phyloP scores from a whole-genome alignment of 2,329 filamentous ascomycete species.

The Penicillium sp. region DNA sequence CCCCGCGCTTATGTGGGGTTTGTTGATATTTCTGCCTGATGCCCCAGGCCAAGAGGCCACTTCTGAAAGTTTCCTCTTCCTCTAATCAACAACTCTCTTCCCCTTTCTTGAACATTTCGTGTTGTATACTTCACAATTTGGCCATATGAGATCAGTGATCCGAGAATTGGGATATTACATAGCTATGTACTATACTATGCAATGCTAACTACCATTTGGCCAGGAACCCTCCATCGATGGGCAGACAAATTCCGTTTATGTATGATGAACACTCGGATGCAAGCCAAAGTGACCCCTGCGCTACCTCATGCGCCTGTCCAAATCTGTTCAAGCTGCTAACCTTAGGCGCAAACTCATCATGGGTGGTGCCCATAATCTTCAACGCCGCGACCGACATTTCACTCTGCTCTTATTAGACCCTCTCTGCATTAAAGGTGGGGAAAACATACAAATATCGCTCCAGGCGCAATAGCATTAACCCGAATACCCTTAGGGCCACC shows the following conservation, averaged over 20 bases:
- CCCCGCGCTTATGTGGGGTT: background rate
- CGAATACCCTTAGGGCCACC: conserved; percentile 34
- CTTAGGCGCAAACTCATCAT: conserved; percentile 19
- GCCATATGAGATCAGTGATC: no score
- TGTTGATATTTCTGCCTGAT: no score
- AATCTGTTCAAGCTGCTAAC: conserved; percentile 17
- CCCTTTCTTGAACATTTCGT: no score
- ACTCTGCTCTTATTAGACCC: background rate
- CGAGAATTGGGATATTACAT: no score
- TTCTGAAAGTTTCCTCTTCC: no score
- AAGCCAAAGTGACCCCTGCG: conserved; percentile 37
- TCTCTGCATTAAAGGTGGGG: background rate
- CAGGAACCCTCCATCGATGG: conserved; percentile 30
- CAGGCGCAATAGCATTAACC: conserved; percentile 36
- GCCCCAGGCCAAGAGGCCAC: no score
- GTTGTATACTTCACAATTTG: no score
- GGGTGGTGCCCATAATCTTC: conserved; percentile 1
- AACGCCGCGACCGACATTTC: background rate
- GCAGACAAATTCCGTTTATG: conserved; percentile 31
- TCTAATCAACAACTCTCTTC: no score
- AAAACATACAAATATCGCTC: background rate
- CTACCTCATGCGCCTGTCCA: conserved; percentile 30
- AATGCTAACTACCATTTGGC: background rate
- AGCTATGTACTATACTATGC: no score
- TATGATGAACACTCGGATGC: conserved; percentile 32